Base-by-base conservation (phyloP, 805 yeast species). In the Brettanomyces custersianus region DNA sequence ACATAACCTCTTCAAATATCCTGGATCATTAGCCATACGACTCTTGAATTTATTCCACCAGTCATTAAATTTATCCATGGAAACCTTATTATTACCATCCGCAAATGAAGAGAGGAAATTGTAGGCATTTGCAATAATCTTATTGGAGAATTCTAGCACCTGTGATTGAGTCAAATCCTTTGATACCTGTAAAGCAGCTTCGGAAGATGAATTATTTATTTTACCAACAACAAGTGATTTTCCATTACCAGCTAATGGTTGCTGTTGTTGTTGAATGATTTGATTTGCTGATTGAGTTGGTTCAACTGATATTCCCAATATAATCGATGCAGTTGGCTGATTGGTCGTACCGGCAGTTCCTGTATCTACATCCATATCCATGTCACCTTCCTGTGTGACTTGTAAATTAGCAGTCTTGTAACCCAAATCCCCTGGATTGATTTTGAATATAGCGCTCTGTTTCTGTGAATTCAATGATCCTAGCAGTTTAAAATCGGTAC, bases 1-100 rank as follows among this genome's bases (percentile, higher is more conserved):
- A 30, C 33, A 34, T 28, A 27, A 15, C 20, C 35, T 66, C 41
- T 85, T 84, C 34, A 90, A 58, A 53, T 86, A 88, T 36, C 72
- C 75, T 2, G 96, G 96, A 52, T 90, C 94, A 41, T 80, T 82
- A 9, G 74, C 68, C 40, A 92, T 49, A 51, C 81, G 79, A 5
- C 72, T 59, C 55, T 74, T 83, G 60, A 92, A 90, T 58, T 86
- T 88, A 44, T 71, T 78, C 98, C 98, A 85, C 98, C 98, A 90
- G 28, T 72, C 80, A 53, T 90, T 94, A 49, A 90, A 90, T 29
- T 77, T 81, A 50, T 80, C 83, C 52, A 90, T 83, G 3, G 88
- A 81, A 3, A 90, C 96, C 46, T 77, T 84, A 3, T 95, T 94
- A 17, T 72, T 65, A 4, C 63, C 55, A 51, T 86, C 95, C 6